Base-by-base conservation (phyloP, 257 asterid genomes). In the Lantana camara region DNA sequence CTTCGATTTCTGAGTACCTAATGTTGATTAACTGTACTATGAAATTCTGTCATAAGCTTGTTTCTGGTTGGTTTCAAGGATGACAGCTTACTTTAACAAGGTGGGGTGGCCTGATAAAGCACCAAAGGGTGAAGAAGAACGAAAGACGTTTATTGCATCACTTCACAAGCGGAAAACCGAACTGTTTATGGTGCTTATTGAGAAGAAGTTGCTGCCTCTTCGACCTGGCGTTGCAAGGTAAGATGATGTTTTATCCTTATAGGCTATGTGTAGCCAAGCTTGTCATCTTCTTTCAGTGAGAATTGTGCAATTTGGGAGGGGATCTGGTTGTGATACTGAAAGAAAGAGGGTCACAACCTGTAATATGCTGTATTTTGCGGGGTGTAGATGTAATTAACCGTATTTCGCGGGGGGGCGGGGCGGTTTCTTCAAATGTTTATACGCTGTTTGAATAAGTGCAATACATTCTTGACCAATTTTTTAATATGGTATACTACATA, bases 81-180 rank as follows among this genome's bases (percentile, higher is more conserved):
- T 92, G 98, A 92, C 98, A 15, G 96, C 97, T 35, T 89, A 89
- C 82, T 92, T 92, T 63, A 92, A 85, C 75, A 80, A 85, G 79
- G 96, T 80, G 12, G 98, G 98, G 8, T 92, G 98, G 98, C 98
- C 97, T 13, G 97, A 89, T 15, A 89, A 87, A 38, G 96, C 97
- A 7, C 98, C 98, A 11, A 90, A 80, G 69, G 66, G 79, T 17
- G 95, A 93, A 12, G 86, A 75, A 66, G 96, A 87, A 74, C 77
- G 97, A 77, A 93, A 89, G 77, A 74, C 70, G 15, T 93, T 89
- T 75, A 77, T 92, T 60, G 97, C 93, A 57, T 77, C 93, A 6
- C 98, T 92, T 77, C 98, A 92, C 82, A 87, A 89, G 74, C 81
- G 93, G 55, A 89, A 92, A 77, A 89, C 98, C 0, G 93, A 89